phyloP scores from a whole-genome alignment of 495 filamentous ascomycete genomes.

The Penicillium canescens region DNA sequence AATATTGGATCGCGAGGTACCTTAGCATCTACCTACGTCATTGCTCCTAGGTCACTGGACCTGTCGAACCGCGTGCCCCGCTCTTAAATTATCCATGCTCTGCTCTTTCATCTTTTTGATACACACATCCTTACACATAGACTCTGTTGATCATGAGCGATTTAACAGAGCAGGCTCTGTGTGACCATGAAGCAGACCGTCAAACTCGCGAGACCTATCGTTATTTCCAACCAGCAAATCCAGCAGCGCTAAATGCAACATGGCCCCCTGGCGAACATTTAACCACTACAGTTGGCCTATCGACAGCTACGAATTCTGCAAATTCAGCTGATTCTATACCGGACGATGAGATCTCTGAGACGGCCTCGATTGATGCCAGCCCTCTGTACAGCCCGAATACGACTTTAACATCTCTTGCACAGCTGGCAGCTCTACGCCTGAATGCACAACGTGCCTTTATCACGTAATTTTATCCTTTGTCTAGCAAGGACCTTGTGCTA shows the following conservation, averaged over 20 bases:
- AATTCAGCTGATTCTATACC: neutral
- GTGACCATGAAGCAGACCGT: slow-evolving; percentile 12
- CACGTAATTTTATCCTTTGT: slow-evolving; percentile 5
- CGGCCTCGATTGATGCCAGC: neutral
- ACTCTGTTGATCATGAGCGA: no score
- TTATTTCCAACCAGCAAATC: slow-evolving; percentile 28
- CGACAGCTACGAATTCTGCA: neutral
- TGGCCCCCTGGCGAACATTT: neutral
- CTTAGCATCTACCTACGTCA: no score
- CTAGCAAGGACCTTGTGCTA: neutral
- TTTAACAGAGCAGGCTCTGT: neutral
- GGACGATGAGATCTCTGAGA: neutral
- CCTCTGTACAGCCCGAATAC: slow-evolving; percentile 39
- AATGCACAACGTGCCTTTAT: slow-evolving; percentile 38
- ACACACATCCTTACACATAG: no score
- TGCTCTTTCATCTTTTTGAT: no score
- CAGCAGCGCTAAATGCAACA: slow-evolving; percentile 1
- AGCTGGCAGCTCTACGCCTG: slow-evolving; percentile 41
- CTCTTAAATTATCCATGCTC: no score
- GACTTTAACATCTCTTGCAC: slow-evolving; percentile 44
- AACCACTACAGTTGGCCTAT: neutral
- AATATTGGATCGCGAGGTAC: no score
- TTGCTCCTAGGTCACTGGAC: no score
- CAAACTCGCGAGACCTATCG: slow-evolving; percentile 33
- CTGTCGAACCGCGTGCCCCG: no score